Percentiles rank a stretch among this genome's conserved stretches.
phyloP scores from a whole-genome alignment of 495 filamentous ascomycete genomes.

The Aspergillus steynii region DNA sequence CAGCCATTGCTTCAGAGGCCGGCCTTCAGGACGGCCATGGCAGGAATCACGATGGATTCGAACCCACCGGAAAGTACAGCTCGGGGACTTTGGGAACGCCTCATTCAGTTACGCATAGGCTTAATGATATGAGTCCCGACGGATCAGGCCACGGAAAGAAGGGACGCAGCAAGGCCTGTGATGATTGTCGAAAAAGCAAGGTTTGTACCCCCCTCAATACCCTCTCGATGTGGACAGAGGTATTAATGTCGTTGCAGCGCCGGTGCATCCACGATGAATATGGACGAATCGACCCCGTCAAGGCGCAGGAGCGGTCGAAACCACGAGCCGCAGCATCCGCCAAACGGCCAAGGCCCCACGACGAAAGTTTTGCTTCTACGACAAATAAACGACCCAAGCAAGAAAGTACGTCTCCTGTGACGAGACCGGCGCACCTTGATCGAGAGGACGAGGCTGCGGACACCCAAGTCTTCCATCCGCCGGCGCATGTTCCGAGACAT shows the following conservation, averaged over 20 bases:
- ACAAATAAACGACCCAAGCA: constrained; percentile 42
- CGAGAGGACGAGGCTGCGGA: constrained; percentile 16
- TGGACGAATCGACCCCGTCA: constrained; percentile 63
- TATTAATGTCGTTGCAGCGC: constrained; percentile 45
- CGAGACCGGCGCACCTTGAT: constrained; percentile 25
- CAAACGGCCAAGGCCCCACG: constrained; percentile 49
- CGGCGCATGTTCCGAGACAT: constrained; percentile 15
- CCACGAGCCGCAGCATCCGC: constrained; percentile 52
- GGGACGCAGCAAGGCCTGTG: constrained; percentile 62
- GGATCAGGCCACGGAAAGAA: constrained; percentile 44
- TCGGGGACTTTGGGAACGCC: constrained; percentile 31
- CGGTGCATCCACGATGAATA: constrained; percentile 69
- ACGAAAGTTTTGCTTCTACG: constrained; percentile 28
- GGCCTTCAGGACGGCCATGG: constrained; percentile 31
- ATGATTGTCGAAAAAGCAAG: constrained; percentile 69
- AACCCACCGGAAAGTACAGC: constrained; percentile 29
- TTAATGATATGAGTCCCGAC: constrained; percentile 39
- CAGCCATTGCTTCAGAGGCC: constrained; percentile 44
- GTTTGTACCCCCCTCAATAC: constrained; percentile 31
- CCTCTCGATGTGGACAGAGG: constrained; percentile 1
- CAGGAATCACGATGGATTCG: constrained; percentile 30
- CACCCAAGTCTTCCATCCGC: constrained; percentile 13
- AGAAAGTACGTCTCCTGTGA: constrained; percentile 38
- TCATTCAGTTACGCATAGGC: constrained; percentile 27
- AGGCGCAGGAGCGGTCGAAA: constrained; percentile 58